phyloP scores from a whole-genome alignment of 2,329 filamentous ascomycete genomes.

The Cordyceps cicadae region DNA sequence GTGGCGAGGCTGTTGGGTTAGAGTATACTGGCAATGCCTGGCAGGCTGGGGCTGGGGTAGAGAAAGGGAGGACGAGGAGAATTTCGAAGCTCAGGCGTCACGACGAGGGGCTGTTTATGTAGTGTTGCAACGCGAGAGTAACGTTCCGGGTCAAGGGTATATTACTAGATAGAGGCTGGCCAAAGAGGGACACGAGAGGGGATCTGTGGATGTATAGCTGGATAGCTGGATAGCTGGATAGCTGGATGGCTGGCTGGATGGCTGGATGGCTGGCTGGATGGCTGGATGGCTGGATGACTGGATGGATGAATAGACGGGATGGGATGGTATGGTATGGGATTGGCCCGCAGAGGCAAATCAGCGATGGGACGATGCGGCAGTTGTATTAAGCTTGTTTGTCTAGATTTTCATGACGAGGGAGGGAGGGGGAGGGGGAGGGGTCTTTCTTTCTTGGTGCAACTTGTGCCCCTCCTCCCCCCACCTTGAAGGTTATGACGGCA shows the following conservation, averaged over 20 bases:
- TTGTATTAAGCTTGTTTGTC: conserved; percentile 1
- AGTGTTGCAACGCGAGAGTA: conserved; percentile 4
- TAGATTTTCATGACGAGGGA: not conserved
- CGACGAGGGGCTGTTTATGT: conserved; percentile 7
- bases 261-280: no score
- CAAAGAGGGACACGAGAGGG: not conserved
- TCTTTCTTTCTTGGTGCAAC: no score
- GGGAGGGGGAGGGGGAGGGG: no score
- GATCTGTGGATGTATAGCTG: not conserved
- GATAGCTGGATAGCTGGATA: no score
- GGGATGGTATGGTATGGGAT: not conserved
- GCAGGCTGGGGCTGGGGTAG: not conserved
- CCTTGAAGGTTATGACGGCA: conserved; percentile 11
- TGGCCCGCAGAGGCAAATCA: not conserved
- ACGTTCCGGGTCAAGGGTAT: conserved; percentile 8
- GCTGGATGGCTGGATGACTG: no score
- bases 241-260: no score
- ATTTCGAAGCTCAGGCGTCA: conserved; percentile 3
- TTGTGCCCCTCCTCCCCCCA: conserved; percentile 4
- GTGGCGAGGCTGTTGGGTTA: not conserved
- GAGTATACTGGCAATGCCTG: not conserved
- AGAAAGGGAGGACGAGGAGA: not conserved
- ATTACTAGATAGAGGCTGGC: conserved; percentile 12
- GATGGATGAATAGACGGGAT: no score
- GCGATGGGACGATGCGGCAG: conserved; percentile 6